Conservation (phyloP, 2,329 filamentous ascomycete genomes). For the Tolypocladium sp. region DNA sequence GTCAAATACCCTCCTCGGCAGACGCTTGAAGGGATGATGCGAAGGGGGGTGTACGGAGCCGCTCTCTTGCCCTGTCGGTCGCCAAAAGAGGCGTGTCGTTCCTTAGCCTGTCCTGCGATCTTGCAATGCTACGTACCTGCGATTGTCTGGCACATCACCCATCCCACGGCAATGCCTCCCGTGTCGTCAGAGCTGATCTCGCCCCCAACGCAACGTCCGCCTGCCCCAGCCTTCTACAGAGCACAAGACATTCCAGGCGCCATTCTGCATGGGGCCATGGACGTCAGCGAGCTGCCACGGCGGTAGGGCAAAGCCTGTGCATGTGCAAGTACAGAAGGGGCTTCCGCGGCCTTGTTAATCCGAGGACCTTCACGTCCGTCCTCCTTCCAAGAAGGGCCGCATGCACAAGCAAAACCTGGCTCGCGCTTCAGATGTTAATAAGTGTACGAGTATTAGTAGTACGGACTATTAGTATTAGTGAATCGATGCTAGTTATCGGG, state of each 20-base stretch:
- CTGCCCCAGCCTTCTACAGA: conserved; percentile 11
- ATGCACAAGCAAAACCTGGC: conserved; percentile 21
- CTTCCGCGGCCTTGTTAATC: neutral
- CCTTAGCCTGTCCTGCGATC: conserved; percentile 1
- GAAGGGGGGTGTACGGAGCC: neutral
- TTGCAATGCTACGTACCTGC: conserved; percentile 5
- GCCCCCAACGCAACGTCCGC: conserved; percentile 12
- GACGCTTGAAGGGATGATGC: conserved; percentile 17
- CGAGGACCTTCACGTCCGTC: conserved; percentile 8
- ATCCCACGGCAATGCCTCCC: conserved; percentile 7
- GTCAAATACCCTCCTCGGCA: conserved; percentile 16
- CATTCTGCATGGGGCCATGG: conserved; percentile 5
- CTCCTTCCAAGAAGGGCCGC: conserved; percentile 42
- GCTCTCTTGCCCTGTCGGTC: neutral
- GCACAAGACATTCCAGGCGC: conserved; percentile 13
- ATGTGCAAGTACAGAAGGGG: neutral
- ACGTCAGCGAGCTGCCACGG: neutral
- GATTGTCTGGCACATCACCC: conserved; percentile 7
- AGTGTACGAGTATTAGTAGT: neutral
- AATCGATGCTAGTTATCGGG: conserved; percentile 6
- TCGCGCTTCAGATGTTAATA: neutral
- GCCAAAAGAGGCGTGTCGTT: conserved; percentile 1
- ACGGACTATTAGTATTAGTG: neutral
- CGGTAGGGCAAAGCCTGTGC: neutral
- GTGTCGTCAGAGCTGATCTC: conserved; percentile 10